phyloP scores from a whole-genome alignment of 1,139 yeast species.

The Taiozyma onychis region DNA sequence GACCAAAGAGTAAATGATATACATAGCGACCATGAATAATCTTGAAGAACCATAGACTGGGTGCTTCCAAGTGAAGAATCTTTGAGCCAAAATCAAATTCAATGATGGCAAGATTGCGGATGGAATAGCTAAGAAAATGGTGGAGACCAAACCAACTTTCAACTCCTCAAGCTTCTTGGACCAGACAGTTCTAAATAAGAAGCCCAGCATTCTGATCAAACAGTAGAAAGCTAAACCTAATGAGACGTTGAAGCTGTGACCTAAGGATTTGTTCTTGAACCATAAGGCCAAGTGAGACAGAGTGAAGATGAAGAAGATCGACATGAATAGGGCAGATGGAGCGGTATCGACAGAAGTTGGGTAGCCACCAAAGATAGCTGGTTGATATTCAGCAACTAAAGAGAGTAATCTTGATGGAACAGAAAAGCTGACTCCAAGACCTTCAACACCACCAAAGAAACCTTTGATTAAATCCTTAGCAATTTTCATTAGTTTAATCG shows the following conservation, averaged over 20 bases:
- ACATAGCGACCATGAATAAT: constrained; percentile 50
- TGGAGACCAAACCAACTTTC: constrained; percentile 52
- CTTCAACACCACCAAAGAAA: constrained; percentile 14
- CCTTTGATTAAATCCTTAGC: constrained; percentile 17
- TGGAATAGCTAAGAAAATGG: constrained; percentile 54
- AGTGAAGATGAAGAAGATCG: constrained; percentile 44
- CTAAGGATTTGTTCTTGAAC: constrained; percentile 43
- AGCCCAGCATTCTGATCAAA: constrained; percentile 52
- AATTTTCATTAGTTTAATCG: constrained; percentile 16
- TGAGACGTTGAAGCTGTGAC: constrained; percentile 59
- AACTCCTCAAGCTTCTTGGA: constrained; percentile 41
- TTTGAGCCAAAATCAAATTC: constrained; percentile 66
- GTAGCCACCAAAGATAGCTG: constrained; percentile 56
- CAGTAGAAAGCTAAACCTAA: constrained; percentile 53
- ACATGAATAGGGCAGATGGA: constrained; percentile 57
- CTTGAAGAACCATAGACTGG: constrained; percentile 64
- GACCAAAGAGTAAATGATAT: constrained; percentile 48
- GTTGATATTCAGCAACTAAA: constrained; percentile 27
- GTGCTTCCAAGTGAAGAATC: constrained; percentile 79
- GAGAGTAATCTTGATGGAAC: constrained; percentile 15
- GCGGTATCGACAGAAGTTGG: constrained; percentile 50
- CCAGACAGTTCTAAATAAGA: constrained; percentile 58
- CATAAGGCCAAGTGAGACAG: constrained; percentile 46
- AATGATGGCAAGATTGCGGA: constrained; percentile 50
- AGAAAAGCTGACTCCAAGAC: not conserved